A percentile compares a stretch with the other conserved stretches of the same genome.
Evolutionary conservation across 179 eudicot genomes (phyloP).

Genomic region (Nepenthes alata): DNA sequence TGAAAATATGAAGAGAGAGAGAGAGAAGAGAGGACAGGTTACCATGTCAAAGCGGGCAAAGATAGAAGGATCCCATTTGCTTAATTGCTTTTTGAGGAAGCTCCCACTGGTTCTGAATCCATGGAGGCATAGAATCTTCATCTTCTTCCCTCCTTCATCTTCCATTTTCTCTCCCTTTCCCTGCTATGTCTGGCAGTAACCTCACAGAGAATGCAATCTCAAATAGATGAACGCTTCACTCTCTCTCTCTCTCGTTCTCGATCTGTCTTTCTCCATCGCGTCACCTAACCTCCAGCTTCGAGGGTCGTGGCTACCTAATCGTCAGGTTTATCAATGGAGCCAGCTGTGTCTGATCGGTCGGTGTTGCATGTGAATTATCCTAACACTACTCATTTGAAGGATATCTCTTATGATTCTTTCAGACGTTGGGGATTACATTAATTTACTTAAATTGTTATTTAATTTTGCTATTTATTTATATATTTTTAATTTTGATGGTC

Average conservation of each 20-base stretch:
- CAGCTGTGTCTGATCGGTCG: not conserved
- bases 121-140: slow-evolving; percentile 65
- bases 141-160: slow-evolving; percentile 18
- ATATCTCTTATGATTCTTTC: too few species aligned
- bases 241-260: not conserved
- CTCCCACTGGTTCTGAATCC: slow-evolving; percentile 81
- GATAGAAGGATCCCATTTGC: slow-evolving; percentile 65
- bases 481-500: too few species aligned
- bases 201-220: too few species aligned
- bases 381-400: not conserved
- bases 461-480: too few species aligned
- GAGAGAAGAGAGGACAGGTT: not conserved
- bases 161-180: not conserved
- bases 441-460: too few species aligned
- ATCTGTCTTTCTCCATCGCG: not conserved
- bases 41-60: slow-evolving; percentile 54
- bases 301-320: not conserved
- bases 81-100: slow-evolving; percentile 58
- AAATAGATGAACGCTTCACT: too few species aligned
- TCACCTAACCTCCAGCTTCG: not conserved
- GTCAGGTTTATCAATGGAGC: not conserved
- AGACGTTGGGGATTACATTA: too few species aligned
- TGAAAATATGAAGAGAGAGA: not conserved
- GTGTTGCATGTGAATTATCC: not conserved
- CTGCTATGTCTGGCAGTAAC: too few species aligned